Conservation (phyloP, 441 rosid species). For the Lepidium campestre region DNA sequence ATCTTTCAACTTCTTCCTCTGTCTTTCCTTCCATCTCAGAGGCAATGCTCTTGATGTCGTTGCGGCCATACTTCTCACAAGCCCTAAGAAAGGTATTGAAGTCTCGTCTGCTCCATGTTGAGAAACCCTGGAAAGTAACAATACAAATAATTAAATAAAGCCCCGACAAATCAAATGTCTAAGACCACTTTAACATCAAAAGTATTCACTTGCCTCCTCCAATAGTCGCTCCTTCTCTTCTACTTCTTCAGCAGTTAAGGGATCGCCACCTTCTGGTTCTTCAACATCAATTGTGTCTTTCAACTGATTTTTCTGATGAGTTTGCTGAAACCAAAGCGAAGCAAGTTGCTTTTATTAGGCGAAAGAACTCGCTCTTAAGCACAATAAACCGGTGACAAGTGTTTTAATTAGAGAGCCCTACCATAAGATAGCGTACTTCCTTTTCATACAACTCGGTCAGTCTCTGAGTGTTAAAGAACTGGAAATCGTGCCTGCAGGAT, state of each 20-base stretch:
- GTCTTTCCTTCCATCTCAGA: conserved; percentile 97
- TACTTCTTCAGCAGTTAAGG: conserved; percentile 93
- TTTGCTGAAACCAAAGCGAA: conserved; percentile 53
- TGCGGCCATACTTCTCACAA: conserved; percentile 96
- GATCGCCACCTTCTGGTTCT: conserved; percentile 99
- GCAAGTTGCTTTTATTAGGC: not conserved
- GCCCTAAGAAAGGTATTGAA: conserved; percentile 91
- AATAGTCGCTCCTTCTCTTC: conserved; percentile 88
- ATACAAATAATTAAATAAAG: conserved; percentile 6
- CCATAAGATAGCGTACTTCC: conserved; percentile 98
- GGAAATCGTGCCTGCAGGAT: conserved; percentile 83
- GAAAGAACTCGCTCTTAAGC: not conserved
- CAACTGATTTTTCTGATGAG: conserved; percentile 90
- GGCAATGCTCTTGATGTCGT: conserved; percentile 79
- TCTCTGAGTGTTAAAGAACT: conserved; percentile 96
- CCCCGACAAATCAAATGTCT: not conserved
- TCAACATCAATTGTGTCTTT: conserved; percentile 93
- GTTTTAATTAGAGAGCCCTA: conserved; percentile 29
- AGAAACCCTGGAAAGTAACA: conserved; percentile 66
- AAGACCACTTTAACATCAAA: not conserved
- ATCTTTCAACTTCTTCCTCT: conserved; percentile 95
- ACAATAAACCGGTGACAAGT: not conserved
- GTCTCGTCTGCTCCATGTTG: conserved; percentile 98
- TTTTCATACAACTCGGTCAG: conserved; percentile 91
- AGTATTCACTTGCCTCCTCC: conserved; percentile 63